Evolutionary conservation across 2,329 filamentous ascomycete genomes (phyloP), one percentile per base, ranked within the genome.

Genomic region (Botrytis porri): DNA sequence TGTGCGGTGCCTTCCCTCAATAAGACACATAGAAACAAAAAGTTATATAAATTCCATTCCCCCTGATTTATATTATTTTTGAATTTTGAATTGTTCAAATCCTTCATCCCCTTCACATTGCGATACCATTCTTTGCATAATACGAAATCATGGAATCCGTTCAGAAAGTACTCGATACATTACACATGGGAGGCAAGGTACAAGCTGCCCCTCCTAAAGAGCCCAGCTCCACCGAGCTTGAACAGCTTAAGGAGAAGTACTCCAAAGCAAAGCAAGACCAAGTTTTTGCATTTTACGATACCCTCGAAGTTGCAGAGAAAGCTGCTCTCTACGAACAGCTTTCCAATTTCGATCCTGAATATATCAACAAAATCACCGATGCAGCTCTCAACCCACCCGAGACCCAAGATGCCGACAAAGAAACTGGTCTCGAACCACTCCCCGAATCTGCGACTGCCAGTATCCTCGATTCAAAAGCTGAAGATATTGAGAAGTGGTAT

Each of bases 361-460:
- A 93, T 84, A 95, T 98, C 88, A 97, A 96, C 85, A 88, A 91
- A 78, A 92, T 98, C 82, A 92, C 93, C 80, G 85, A 95, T 77
- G 90, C 88, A 81, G 94, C 95, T 74, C 87, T 98, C 76, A 89
- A 94, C 84, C 93, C 95, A 43, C 89, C 92, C 75, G 87, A 91
- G 79, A 76, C 84, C 71, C 86, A 89, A 75, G 74, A 77, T 76
- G 78, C 73, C 25, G 75, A 72, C 39, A 75, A 73, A 16, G 75
- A 76, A 67, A 63, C 75, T 2, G 83, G 83, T 48, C 90, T 98
- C 81, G 93, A 98, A 83, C 95, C 95, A 70, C 90, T 99, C 37
- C 96, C 96, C 76, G 91, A 93, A 64, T 90, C 91, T 73, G 93
- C 94, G 66, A 93, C 90, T 65, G 96, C 95, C 69, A 98, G 94